phyloP scores from a whole-genome alignment of 1,284 basidiomycete genomes.

The Earliella scabrosa region DNA sequence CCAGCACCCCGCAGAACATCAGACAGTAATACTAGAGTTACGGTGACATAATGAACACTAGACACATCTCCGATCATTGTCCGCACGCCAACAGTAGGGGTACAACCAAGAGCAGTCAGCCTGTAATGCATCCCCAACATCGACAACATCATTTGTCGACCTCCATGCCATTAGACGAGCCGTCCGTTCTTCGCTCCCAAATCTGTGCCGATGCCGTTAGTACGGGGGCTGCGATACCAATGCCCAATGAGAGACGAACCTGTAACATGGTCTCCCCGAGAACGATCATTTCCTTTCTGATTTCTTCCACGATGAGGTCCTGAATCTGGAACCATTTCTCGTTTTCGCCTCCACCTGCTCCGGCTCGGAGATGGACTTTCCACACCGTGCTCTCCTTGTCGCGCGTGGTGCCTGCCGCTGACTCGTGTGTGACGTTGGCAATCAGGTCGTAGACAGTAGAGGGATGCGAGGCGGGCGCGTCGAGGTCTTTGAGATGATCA shows the following conservation, averaged over 20 bases:
- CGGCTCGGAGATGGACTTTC: slow-evolving; percentile 90
- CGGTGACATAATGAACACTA: neutral
- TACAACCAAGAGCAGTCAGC: too few relatives aligned
- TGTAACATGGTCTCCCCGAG: slow-evolving; percentile 96
- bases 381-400: slow-evolving; percentile 89
- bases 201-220: slow-evolving; percentile 47
- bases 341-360: slow-evolving; percentile 75
- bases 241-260: slow-evolving; percentile 48
- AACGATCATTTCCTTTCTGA: slow-evolving; percentile 97
- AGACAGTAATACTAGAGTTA: too few relatives aligned
- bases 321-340: slow-evolving; percentile 98
- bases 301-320: slow-evolving; percentile 95
- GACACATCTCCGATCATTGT: neutral
- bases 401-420: slow-evolving; percentile 90
- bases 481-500: slow-evolving; percentile 63
- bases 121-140: too few relatives aligned
- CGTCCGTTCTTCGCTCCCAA: slow-evolving; percentile 59
- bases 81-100: neutral
- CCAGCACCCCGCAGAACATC: too few relatives aligned
- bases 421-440: slow-evolving; percentile 95
- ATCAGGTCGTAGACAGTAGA: slow-evolving; percentile 90
- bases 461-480: slow-evolving; percentile 61
- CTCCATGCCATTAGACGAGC: slow-evolving; percentile 29
- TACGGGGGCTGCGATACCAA: neutral
- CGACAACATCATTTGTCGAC: slow-evolving; percentile 18